Conservation (phyloP, 1,139 yeast genomes). For the Kazachstania sp. region DNA sequence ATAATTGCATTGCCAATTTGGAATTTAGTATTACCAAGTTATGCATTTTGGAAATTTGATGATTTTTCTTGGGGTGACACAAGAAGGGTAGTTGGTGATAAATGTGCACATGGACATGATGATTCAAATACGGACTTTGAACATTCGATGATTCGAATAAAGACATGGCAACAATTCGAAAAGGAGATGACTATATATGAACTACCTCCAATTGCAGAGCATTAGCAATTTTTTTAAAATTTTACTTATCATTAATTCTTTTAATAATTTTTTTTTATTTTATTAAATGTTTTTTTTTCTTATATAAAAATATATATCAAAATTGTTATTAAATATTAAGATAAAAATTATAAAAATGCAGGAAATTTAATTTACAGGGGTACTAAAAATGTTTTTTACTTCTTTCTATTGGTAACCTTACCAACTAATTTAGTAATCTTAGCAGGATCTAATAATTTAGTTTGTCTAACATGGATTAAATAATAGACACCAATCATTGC, state of each 20-base stretch:
- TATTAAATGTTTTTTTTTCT: background rate
- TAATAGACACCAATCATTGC: constrained; percentile 40
- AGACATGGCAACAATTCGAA: constrained; percentile 91
- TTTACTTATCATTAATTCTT: background rate
- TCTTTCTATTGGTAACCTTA: constrained; percentile 3
- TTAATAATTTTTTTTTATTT: background rate
- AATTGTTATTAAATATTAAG: background rate
- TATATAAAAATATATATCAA: constrained; percentile 34
- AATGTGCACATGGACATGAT: constrained; percentile 51
- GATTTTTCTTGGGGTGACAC: constrained; percentile 99
- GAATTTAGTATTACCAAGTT: constrained; percentile 85
- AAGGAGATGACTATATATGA: constrained; percentile 12
- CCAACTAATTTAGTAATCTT: constrained; percentile 3
- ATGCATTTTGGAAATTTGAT: constrained; percentile 95
- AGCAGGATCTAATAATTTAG: constrained; percentile 5
- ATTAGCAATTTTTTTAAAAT: background rate
- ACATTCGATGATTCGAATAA: constrained; percentile 78
- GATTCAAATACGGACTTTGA: constrained; percentile 75
- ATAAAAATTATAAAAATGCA: background rate
- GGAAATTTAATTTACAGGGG: background rate
- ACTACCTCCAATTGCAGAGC: background rate
- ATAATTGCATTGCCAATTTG: constrained; percentile 81
- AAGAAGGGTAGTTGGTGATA: constrained; percentile 69
- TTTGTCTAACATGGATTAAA: constrained; percentile 28
- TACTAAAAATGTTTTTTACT: background rate